A percentile compares a stretch with the other conserved stretches of the same genome.
These are phyloP conservation scores for Brachypodium distachyon DNA, from an alignment of 202 grass and related monocot genomes.

Conservation along the genomic window DNA sequence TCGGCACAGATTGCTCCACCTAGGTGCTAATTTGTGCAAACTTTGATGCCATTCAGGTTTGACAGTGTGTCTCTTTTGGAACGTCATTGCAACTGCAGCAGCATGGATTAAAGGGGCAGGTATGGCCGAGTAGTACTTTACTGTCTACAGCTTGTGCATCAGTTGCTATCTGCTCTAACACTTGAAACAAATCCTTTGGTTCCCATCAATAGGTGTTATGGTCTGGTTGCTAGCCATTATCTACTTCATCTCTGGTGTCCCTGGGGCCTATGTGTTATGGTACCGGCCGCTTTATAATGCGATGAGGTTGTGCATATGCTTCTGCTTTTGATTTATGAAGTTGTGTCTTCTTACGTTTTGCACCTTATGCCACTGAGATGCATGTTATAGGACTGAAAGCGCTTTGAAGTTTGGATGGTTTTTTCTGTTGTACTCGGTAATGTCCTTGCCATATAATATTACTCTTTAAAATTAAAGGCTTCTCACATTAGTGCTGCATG, in stretches of 20 bases:
- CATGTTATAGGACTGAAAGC: slow-evolving; percentile 68
- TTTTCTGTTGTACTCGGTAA: slow-evolving; percentile 84
- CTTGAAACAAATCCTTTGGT: background rate
- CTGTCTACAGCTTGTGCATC: background rate
- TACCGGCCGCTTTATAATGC: slow-evolving; percentile 92
- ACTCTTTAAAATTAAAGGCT: background rate
- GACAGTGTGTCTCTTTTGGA: slow-evolving; percentile 78
- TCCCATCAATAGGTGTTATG: slow-evolving; percentile 56
- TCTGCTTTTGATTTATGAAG: background rate
- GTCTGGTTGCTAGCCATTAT: slow-evolving; percentile 95
- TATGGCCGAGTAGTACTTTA: slow-evolving; percentile 3
- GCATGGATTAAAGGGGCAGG: slow-evolving; percentile 93
- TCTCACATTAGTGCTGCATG: background rate
- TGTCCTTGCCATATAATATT: background rate
- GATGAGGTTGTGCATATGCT: slow-evolving; percentile 56
- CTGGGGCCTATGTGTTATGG: slow-evolving; percentile 85
- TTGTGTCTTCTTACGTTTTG: slow-evolving; percentile 4
- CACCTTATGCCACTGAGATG: background rate
- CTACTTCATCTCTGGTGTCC: slow-evolving; percentile 88
- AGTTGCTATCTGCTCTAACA: background rate
- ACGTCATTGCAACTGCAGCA: slow-evolving; percentile 70
- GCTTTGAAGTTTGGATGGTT: slow-evolving; percentile 92
- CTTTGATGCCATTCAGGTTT: slow-evolving; percentile 59
- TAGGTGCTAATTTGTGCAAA: slow-evolving; percentile 15
- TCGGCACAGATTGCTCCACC: background rate